phyloP scores from a whole-genome alignment of 2,329 filamentous ascomycete species.

The Curvularia spicifera region DNA sequence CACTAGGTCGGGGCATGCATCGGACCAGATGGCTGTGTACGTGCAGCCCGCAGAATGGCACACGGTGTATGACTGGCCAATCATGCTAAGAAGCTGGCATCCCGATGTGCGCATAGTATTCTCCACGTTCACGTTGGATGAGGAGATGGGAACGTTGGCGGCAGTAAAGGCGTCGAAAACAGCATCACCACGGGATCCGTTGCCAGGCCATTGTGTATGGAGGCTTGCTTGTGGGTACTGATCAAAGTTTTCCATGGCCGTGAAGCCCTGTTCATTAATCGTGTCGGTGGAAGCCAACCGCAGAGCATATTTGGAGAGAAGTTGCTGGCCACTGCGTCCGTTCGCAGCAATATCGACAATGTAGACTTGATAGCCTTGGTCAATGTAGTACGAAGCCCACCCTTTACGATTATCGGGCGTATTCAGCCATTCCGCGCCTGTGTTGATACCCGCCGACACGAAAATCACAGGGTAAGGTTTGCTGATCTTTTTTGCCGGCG shows the following conservation, averaged over 20 bases:
- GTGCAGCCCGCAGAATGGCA: slow-evolving; percentile 31
- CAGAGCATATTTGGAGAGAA: slow-evolving; percentile 13
- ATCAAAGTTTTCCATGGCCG: slow-evolving; percentile 19
- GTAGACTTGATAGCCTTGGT: slow-evolving; percentile 32
- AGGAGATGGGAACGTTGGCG: slow-evolving; percentile 24
- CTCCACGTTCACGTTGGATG: slow-evolving; percentile 25
- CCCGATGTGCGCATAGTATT: slow-evolving; percentile 27
- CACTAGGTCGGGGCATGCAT: slow-evolving; percentile 30
- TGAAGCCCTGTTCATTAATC: slow-evolving; percentile 24
- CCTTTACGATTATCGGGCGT: slow-evolving; percentile 27
- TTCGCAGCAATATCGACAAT: slow-evolving; percentile 26
- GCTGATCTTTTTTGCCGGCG: slow-evolving; percentile 18
- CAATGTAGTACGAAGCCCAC: slow-evolving; percentile 29
- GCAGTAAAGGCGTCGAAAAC: slow-evolving; percentile 30
- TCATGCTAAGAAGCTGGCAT: slow-evolving; percentile 24
- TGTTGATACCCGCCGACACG: slow-evolving; percentile 29
- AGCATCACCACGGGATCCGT: slow-evolving; percentile 24
- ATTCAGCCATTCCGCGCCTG: slow-evolving; percentile 27
- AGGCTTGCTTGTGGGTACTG: slow-evolving; percentile 23
- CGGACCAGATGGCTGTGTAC: slow-evolving; percentile 30
- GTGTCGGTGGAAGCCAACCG: slow-evolving; percentile 22
- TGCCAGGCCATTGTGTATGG: slow-evolving; percentile 34
- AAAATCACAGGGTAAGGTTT: slow-evolving; percentile 33
- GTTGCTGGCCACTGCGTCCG: slow-evolving; percentile 17
- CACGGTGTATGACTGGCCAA: slow-evolving; percentile 29